Evolutionary conservation across 2,329 filamentous ascomycete species (phyloP).

Genomic region (Hypoxylon sp.): DNA sequence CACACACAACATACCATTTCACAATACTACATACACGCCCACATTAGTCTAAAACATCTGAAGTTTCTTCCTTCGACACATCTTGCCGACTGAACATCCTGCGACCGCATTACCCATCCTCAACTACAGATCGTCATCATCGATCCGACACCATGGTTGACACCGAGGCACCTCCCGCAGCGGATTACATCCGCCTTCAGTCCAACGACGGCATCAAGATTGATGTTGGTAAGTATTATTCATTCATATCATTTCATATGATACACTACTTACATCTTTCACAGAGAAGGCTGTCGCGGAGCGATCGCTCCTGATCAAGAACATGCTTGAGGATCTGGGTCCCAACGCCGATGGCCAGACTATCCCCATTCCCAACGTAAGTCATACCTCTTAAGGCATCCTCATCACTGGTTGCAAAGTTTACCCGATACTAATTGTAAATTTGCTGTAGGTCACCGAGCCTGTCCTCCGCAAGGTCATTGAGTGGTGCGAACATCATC

Average conservation of each 20-base stretch:
- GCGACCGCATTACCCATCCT: conserved; percentile 32
- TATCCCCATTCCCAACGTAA: conserved; percentile 89
- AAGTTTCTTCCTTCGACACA: conserved; percentile 18
- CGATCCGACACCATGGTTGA: conserved; percentile 44
- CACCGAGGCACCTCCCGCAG: conserved; percentile 33
- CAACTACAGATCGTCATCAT: neutral
- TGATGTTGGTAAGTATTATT: conserved; percentile 48
- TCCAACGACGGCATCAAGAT: conserved; percentile 49
- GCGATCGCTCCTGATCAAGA: conserved; percentile 96
- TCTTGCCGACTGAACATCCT: conserved; percentile 1
- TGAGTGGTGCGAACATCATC: conserved; percentile 98
- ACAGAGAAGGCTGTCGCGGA: conserved; percentile 87
- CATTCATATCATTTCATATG: conserved; percentile 21
- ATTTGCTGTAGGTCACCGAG: conserved; percentile 80
- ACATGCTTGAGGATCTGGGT: conserved; percentile 95
- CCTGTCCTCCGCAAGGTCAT: conserved; percentile 95
- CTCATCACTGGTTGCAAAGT: conserved; percentile 3
- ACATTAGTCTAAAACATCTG: conserved; percentile 5
- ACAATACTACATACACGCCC: neutral
- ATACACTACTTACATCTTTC: conserved; percentile 38
- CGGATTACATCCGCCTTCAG: conserved; percentile 44
- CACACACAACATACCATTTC: conserved; percentile 5
- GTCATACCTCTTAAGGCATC: conserved; percentile 47
- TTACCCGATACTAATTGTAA: conserved; percentile 16
- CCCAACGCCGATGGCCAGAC: conserved; percentile 73